Base-by-base conservation (phyloP, 106 monocot species). In the Allium fistulosum region DNA sequence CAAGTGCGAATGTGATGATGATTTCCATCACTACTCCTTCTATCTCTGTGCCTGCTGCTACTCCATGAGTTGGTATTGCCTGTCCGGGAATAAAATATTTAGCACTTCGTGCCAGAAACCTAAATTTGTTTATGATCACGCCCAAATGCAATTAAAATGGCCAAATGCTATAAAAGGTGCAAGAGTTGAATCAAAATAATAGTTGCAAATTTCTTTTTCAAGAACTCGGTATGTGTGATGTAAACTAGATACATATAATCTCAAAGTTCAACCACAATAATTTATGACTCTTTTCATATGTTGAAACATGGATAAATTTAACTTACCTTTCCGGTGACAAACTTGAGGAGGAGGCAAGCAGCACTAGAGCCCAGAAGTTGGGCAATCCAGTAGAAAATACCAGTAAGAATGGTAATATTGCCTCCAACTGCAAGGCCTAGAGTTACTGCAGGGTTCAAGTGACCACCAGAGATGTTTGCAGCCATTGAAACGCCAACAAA, bases 401-500 rank as follows among this genome's bases (percentile, higher is more conserved):
- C 86, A 51, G 81, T 84, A 28, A 84, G 73, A 57, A 85, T 79
- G 62, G 90, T 90, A 67, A 83, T 85, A 56, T 85, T 37, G 17
- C 90, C 85, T 26, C 85, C 85, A 12, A 90, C 14, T 17, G 83
- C 90, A 6, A 85, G 76, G 57, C 82, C 82, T 15, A 86, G 71
- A 9, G 86, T 86, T 37, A 86, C 86, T 48, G 86, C 86, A 3
- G 90, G 90, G 80, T 85, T 90, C 27, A 83, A 69, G 69, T 90
- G 90, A 22, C 90, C 90, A 59, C 90, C 90, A 58, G 85, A 90
- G 59, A 83, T 80, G 75, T 90, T 85, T 11, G 90, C 85, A 2
- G 77, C 85, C 64, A 90, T 71, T 27, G 85, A 78, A n/a, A 90
- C 85, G 5, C 78, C 85, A 12, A 83, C 90, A 72, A 90, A 90